Base-by-base conservation (phyloP, 345 rosid genomes). In the Rhodamnia argentea region DNA sequence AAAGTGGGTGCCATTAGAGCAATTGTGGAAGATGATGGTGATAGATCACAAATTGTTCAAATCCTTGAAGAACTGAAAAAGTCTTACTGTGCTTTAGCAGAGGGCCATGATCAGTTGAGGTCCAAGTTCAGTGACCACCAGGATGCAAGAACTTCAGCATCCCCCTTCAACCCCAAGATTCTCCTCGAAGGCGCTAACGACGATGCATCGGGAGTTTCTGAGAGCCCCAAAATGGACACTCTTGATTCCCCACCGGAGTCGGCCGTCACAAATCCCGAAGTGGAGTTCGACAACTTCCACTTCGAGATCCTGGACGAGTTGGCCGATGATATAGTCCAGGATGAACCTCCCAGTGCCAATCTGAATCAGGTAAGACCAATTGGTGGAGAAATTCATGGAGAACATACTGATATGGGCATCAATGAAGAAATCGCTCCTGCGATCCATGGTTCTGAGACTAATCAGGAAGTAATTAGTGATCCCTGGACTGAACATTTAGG, bases 51-150 rank as follows among this genome's bases (percentile, higher is more conserved):
- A 83, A 83, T 91, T 20, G 53, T 87, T 47, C 78, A 53, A 84
- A 86, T 85, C 88, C 88, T 92, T 40, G 92, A 87, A 87, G 92
- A 88, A 59, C 83, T 93, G 55, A 86, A 64, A 70, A 82, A 85
- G 57, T 90, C 91, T 37, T 91, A 89, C 85, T 1, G 52, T 75
- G 87, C 87, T 52, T 86, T 93, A 52, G 94, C 91, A 42, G 87
- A 87, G 76, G 85, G 87, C 74, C 87, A 86, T 82, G 90, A 89
- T 29, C 86, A 87, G 78, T 83, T 90, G 86, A 88, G 85, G 89
- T 87, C 88, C 24, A 64, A 89, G 76, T 88, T 89, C 37, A 47
- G 10, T 23, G 58, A 23, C 64, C 24, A 84, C 84, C 86, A 64
- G 42, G 40, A 70, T 10, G 81, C 81, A 70, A 86, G 82, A 78